Percentiles rank a stretch among this genome's conserved stretches.
Evolutionary conservation across 352 stramenopile species (phyloP).

Genomic region (Phytophthora lateralis): DNA sequence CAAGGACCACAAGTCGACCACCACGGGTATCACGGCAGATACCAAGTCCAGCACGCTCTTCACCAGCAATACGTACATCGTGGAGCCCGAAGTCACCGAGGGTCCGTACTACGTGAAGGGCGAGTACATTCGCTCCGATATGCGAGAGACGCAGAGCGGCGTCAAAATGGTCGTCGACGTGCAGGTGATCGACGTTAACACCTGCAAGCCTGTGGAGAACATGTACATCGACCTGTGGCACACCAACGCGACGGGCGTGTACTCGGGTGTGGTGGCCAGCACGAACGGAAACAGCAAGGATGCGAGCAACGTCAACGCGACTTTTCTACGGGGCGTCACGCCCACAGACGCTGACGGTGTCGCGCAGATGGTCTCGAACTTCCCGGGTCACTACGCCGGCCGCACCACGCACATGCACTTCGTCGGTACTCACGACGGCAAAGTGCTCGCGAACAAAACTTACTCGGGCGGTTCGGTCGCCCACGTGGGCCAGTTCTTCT

Average conservation of each 20-base stretch:
- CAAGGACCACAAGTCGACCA: conserved; percentile 23
- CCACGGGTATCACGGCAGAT: conserved; percentile 3
- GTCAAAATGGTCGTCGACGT: conserved; percentile 30
- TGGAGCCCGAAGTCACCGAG: conserved; percentile 31
- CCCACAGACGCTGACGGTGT: conserved; percentile 31
- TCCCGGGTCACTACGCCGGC: conserved; percentile 30
- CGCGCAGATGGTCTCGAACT: conserved; percentile 30
- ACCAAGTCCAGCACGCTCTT: conserved; percentile 23
- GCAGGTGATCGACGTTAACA: conserved; percentile 33
- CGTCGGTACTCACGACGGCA: conserved; percentile 22
- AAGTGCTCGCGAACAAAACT: conserved; percentile 27
- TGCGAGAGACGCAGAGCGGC: conserved; percentile 26
- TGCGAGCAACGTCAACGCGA: conserved; percentile 22
- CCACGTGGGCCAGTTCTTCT: conserved; percentile 35
- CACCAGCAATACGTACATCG: conserved; percentile 7
- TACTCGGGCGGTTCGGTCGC: conserved; percentile 29
- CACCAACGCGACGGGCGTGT: conserved; percentile 30
- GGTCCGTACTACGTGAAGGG: conserved; percentile 34
- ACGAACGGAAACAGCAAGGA: conserved; percentile 28
- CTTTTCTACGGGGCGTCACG: conserved; percentile 28
- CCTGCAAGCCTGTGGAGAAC: conserved; percentile 22
- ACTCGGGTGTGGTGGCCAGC: conserved; percentile 31
- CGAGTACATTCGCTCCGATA: conserved; percentile 27
- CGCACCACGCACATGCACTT: conserved; percentile 32
- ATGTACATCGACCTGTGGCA: conserved; percentile 40